Evolutionary conservation across 2,329 filamentous ascomycete species (phyloP).

Genomic region (Epicoccum sorghinum): DNA sequence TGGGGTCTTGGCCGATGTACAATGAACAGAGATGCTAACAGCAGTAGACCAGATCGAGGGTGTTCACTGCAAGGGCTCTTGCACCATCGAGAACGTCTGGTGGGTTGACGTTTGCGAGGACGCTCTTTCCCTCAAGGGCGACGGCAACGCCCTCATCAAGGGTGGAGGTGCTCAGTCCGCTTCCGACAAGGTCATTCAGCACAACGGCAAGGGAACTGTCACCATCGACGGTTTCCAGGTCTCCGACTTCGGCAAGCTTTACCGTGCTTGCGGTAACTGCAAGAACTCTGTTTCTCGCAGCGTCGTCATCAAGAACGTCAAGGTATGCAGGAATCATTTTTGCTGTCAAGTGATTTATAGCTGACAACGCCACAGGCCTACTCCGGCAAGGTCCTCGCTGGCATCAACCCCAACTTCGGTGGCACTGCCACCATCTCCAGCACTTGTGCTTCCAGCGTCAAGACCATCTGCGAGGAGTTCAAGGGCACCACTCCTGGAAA

Average conservation of each 20-base stretch:
- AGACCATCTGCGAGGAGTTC: constrained; percentile 46
- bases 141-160: constrained; percentile 46
- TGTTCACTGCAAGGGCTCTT: constrained; percentile 59
- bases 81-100: constrained; percentile 56
- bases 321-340: constrained; percentile 44
- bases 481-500: constrained; percentile 37
- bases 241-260: constrained; percentile 51
- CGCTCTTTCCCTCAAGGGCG: constrained; percentile 46
- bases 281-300: constrained; percentile 56
- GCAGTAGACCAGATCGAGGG: constrained; percentile 54
- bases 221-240: constrained; percentile 46
- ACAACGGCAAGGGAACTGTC: constrained; percentile 47
- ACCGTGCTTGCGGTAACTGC: constrained; percentile 56
- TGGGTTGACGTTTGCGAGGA: constrained; percentile 53
- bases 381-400: constrained; percentile 52
- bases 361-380: constrained; percentile 31
- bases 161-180: constrained; percentile 50
- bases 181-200: constrained; percentile 52
- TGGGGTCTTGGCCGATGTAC: constrained; percentile 20
- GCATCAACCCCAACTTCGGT: constrained; percentile 61
- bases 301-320: constrained; percentile 54
- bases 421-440: constrained; percentile 55
- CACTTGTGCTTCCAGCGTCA: constrained; percentile 37
- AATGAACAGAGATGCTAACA: too few species aligned
- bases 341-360: constrained; percentile 5